Conservation (phyloP, 2,329 filamentous ascomycete genomes). For the Penicillium sp. region DNA sequence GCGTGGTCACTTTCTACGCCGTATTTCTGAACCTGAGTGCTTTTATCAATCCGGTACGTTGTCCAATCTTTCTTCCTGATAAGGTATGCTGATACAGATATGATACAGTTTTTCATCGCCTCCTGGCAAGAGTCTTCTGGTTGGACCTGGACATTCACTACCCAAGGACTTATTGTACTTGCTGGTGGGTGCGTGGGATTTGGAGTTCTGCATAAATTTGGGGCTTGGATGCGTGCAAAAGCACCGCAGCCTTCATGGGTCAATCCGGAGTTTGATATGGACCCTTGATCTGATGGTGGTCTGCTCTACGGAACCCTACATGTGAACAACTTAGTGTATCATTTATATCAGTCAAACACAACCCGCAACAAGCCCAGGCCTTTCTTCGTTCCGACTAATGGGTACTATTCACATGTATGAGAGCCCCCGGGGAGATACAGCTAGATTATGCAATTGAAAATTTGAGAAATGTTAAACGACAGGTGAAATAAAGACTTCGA, state of each 20-base stretch:
- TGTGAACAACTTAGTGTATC: too few relatives aligned
- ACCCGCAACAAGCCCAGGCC: too few relatives aligned
- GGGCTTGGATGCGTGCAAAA: slow-evolving; percentile 27
- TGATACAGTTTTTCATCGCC: slow-evolving; percentile 43
- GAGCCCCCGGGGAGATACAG: too few relatives aligned
- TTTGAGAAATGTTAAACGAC: not conserved
- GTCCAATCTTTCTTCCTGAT: not conserved
- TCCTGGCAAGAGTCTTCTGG: slow-evolving; percentile 41
- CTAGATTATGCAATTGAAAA: too few relatives aligned
- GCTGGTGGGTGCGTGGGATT: slow-evolving; percentile 32
- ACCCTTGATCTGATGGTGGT: not conserved
- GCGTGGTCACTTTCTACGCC: slow-evolving; percentile 48
- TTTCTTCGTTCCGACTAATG: too few relatives aligned
- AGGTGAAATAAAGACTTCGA: not conserved
- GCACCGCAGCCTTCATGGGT: slow-evolving; percentile 31
- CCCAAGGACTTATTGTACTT: slow-evolving; percentile 42
- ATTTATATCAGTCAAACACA: too few relatives aligned
- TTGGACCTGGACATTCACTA: slow-evolving; percentile 46
- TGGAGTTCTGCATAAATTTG: slow-evolving; percentile 35
- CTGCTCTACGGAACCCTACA: too few relatives aligned
- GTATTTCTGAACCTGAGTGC: slow-evolving; percentile 47
- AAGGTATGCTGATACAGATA: not conserved
- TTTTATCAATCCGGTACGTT: slow-evolving; percentile 38
- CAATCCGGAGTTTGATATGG: slow-evolving; percentile 36
- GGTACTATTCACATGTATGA: too few relatives aligned